A percentile compares a stretch with the other conserved stretches of the same genome.
Evolutionary conservation across 2,329 filamentous ascomycete species (phyloP).

Genomic region (Escovopsis sp.): DNA sequence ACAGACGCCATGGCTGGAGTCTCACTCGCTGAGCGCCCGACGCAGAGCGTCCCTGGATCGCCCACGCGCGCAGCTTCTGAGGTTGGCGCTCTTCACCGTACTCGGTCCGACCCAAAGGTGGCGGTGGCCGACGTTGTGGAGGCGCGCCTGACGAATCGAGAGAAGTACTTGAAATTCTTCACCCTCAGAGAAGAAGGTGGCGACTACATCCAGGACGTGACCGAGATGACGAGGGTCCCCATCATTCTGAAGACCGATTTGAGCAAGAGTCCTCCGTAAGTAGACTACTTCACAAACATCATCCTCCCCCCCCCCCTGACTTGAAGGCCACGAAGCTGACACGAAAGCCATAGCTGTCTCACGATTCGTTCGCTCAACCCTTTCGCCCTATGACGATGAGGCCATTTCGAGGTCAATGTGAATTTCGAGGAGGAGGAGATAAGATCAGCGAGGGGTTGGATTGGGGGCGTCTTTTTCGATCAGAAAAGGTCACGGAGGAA

Average conservation of each 20-base stretch:
- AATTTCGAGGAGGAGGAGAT: neutral
- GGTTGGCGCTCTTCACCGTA: constrained; percentile 62
- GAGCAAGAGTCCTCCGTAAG: constrained; percentile 98
- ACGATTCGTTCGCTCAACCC: constrained; percentile 76
- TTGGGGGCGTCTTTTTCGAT: no score
- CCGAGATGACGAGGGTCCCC: constrained; percentile 94
- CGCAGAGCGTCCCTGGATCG: constrained; percentile 88
- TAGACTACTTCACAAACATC: constrained; percentile 17
- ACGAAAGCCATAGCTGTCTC: constrained; percentile 43
- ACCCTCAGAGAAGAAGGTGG: constrained; percentile 81
- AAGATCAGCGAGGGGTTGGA: neutral
- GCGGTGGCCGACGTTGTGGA: constrained; percentile 61
- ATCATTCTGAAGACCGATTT: constrained; percentile 97
- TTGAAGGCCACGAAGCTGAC: constrained; percentile 10
- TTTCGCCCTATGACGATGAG: constrained; percentile 41
- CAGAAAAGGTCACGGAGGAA: neutral
- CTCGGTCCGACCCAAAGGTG: constrained; percentile 88
- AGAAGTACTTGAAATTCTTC: constrained; percentile 89
- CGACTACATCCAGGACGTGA: constrained; percentile 95
- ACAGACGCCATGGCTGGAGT: constrained; percentile 88
- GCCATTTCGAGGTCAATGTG: no score
- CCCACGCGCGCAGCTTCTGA: constrained; percentile 61
- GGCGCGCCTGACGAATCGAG: constrained; percentile 75
- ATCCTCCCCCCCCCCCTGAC: neutral
- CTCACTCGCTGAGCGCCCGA: constrained; percentile 75